Conservation (phyloP, 1,284 basidiomycete species). For the Cryptococcus sp. region DNA sequence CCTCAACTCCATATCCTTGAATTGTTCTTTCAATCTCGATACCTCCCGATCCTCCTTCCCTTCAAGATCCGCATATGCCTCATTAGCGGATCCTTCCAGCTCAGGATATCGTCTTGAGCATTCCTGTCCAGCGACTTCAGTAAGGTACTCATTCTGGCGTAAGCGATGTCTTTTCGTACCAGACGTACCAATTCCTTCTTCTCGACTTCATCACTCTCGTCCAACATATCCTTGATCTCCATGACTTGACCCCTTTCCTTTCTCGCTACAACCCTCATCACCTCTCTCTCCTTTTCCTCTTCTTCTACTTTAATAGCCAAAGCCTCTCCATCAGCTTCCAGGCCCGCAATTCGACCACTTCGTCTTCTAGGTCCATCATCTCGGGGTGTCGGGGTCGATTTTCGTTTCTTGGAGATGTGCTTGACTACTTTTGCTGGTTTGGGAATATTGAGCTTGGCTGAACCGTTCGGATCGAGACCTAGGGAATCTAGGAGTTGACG, state of each 20-base stretch:
- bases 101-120: background rate
- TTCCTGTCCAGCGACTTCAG: background rate
- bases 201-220: slow-evolving; percentile 21
- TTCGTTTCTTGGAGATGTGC: slow-evolving; percentile 18
- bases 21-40: slow-evolving; percentile 25
- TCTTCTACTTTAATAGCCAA: slow-evolving; percentile 29
- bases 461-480: slow-evolving; percentile 37
- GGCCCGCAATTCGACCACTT: slow-evolving; percentile 33
- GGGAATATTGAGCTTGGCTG: slow-evolving; percentile 17
- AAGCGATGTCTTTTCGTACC: background rate
- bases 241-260: slow-evolving; percentile 35
- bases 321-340: slow-evolving; percentile 37
- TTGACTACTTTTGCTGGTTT: slow-evolving; percentile 12
- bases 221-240: slow-evolving; percentile 32
- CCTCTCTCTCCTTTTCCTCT: slow-evolving; percentile 33
- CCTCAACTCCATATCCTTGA: slow-evolving; percentile 36
- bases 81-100: background rate
- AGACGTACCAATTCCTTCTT: slow-evolving; percentile 22
- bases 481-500: slow-evolving; percentile 45
- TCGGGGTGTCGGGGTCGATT: slow-evolving; percentile 9
- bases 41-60: slow-evolving; percentile 18
- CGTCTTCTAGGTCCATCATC: slow-evolving; percentile 36
- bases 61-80: slow-evolving; percentile 22
- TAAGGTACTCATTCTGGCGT: background rate
- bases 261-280: slow-evolving; percentile 27